These are phyloP conservation scores for Dillenia suffruticosa DNA, from an alignment of 164 flowering plant species.

Conservation along the genomic window DNA sequence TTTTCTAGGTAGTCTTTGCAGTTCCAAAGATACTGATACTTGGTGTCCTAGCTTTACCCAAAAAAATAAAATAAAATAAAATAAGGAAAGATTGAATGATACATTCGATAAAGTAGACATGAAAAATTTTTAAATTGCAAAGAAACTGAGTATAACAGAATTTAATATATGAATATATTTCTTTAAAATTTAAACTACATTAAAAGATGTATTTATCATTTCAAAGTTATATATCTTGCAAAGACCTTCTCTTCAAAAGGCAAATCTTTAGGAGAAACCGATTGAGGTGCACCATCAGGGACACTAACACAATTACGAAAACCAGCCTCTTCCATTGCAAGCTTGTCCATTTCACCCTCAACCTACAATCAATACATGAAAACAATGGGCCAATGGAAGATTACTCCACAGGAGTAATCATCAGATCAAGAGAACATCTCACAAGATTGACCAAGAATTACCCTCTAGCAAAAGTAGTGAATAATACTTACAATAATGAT, in stretches of 20 bases:
- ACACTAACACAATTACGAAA: slow-evolving; percentile 84
- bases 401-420: not conserved
- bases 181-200: too few species aligned
- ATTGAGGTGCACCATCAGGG: slow-evolving; percentile 85
- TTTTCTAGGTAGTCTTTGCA: slow-evolving; percentile 73
- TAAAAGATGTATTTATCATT: too few species aligned
- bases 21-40: slow-evolving; percentile 88
- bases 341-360: slow-evolving; percentile 98
- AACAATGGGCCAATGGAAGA: not conserved
- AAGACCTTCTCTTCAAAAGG: slow-evolving; percentile 61
- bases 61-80: not conserved
- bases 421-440: too few species aligned
- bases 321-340: slow-evolving; percentile 97
- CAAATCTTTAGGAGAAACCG: slow-evolving; percentile 53
- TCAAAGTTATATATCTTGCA: too few species aligned
- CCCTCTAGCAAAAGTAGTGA: too few species aligned
- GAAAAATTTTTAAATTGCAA: too few species aligned
- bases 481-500: slow-evolving; percentile 63
- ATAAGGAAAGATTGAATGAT: too few species aligned
- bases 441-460: too few species aligned
- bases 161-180: too few species aligned
- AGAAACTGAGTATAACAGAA: too few species aligned
- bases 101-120: too few species aligned
- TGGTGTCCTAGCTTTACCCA: slow-evolving; percentile 73
- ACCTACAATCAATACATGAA: slow-evolving; percentile 43